Base-by-base conservation (phyloP, 139 green algal genomes). In the Diplosphaera chodatii region DNA sequence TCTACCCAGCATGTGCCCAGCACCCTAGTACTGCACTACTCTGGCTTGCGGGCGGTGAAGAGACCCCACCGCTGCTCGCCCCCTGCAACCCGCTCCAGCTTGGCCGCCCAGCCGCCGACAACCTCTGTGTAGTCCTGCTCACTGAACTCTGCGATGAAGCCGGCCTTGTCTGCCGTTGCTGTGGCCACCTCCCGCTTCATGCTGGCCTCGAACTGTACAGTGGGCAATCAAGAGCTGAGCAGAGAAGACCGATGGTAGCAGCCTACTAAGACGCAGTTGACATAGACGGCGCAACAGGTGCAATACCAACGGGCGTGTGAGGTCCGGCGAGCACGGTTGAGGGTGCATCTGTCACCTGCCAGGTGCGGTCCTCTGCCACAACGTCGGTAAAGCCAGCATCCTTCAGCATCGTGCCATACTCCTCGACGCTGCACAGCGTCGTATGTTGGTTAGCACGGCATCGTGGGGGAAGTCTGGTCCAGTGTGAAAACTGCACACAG, bases 51-150 rank as follows among this genome's bases (percentile, higher is more conserved):
- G 16, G 77, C 81, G 1, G 70, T 80, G 63, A 95, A 91, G 20
- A 88, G 55, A 0, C 84, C 89, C 88, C 89, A 95, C 1, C 77
- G 69, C 71, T 93, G 85, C 79, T 94, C 79, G 15, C 83, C 84
- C 0, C 75, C 71, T 22, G 41, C 56, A 16, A 85, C 87, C 3
- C 91, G 78, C 41, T 63, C 74, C 68, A 96, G 78, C 82, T 96
- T 96, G 65, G 73, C 72, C 20, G 31, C 48, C 90, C 90, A 96
- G 22, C 85, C 84, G 32, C 27, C 56, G 13, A 85, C 77, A 16
- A 94, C 63, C n/a, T 79, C 64, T 25, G 74, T 40, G 64, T 78
- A 86, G 33, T 87, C 84, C 3, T 66, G 56, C 65, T 80, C 30
- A 8, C 62, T 77, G 65, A 91, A 89, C 27, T 85, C 68, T 4